Evolutionary conservation across 371 early-diverging fungal genomes (phyloP), one percentile per base, ranked within the genome.

Genomic region (Lichtheimia corymbifera): DNA sequence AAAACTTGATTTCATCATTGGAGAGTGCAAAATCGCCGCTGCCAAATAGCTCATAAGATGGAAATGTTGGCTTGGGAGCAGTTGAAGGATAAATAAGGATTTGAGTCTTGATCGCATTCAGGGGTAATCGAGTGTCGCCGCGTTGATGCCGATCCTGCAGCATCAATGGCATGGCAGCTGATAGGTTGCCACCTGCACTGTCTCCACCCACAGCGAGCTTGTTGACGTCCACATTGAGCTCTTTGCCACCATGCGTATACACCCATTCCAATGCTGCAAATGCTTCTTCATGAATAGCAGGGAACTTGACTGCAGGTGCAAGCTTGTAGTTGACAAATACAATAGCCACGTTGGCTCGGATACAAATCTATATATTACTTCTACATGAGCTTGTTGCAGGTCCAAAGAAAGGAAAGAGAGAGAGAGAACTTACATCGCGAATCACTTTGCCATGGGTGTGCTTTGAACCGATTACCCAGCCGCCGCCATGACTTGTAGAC

Each of bases 271-370:
- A 27, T 1, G 71, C 67, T 5, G 55, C 50, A 45, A 67, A 52
- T 28, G 65, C 69, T 42, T 76, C 68, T 12, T 76, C 65, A 11
- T 65, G 20, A 4, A 62, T 64, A 35, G 47, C 44, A 2, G 76
- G 76, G 40, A 58, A 76, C 0, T 55, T 62, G 2, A 24, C 55
- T 17, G 71, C 76, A 12, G 76, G 71, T 1, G 65, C 62, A 1
- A 72, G 50, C 20, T 49, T 40, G 17, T 70, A 70, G 22, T 70
- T 59, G 6, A 70, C 63, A 59, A 70, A 70, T 0, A 65, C 53
- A 14, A 62, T 53, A 0, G 63, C 60, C 6, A 59, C 63, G 7
- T 58, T 30, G 3, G 50, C 56, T 12, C 43, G 24, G n/a, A 55
- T 18, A 57, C 20, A 50, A 14, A 55, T 42, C 64, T 63, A 47